Percentiles rank a stretch among this genome's conserved stretches.
phyloP scores from a whole-genome alignment of 208 protist genomes.

The Acanthamoeba triangularis region DNA sequence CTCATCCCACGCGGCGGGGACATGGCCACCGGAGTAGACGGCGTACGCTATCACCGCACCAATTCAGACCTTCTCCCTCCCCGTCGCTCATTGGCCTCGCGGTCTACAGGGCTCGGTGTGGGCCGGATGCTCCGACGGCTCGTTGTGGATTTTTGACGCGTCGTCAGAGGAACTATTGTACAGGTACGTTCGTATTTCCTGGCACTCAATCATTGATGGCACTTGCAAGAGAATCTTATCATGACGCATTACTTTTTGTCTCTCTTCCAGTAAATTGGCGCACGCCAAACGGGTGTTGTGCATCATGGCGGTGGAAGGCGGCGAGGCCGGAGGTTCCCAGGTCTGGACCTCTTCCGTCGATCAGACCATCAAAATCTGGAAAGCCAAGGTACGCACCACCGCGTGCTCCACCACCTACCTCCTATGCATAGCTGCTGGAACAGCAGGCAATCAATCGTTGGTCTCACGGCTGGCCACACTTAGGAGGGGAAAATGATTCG shows the following conservation, averaged over 20 bases:
- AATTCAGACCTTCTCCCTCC: too few species aligned
- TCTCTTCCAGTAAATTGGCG: conserved; percentile 31
- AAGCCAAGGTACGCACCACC: conserved; percentile 18
- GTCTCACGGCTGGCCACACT: too few species aligned
- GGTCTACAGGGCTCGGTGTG: background rate
- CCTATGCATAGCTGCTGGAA: too few species aligned
- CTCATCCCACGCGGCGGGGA: background rate
- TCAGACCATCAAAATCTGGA: conserved; percentile 60
- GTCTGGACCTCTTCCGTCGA: conserved; percentile 62
- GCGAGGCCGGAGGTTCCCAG: background rate
- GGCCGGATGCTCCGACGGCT: background rate
- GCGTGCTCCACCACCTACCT: too few species aligned
- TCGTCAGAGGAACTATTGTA: conserved; percentile 26
- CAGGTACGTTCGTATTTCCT: background rate
- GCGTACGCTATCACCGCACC: background rate
- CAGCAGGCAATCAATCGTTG: too few species aligned
- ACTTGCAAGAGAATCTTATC: too few species aligned
- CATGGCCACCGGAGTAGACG: background rate
- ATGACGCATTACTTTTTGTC: too few species aligned
- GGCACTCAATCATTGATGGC: too few species aligned
- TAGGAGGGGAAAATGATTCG: conserved; percentile 50
- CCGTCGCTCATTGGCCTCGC: too few species aligned
- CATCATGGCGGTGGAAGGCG: background rate
- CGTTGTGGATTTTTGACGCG: conserved; percentile 13
- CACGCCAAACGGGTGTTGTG: conserved; percentile 26